phyloP scores from a whole-genome alignment of 2,329 filamentous ascomycete genomes.

The Alternaria triticimaculans region DNA sequence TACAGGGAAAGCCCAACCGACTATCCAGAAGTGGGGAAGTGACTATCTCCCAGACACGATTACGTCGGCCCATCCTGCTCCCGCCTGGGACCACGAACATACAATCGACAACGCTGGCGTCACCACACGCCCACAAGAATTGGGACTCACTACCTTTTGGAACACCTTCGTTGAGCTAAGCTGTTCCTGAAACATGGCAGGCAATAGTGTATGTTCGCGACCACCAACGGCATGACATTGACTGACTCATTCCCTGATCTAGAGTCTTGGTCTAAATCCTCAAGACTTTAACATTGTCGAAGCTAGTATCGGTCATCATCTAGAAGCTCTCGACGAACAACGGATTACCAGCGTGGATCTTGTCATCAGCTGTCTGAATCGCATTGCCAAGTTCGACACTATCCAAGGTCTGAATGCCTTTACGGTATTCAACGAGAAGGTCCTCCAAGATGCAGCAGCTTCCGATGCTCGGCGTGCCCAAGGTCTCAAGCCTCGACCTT shows the following conservation, averaged over 20 bases:
- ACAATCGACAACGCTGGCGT: neutral
- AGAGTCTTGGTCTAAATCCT: neutral
- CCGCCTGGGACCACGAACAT: neutral
- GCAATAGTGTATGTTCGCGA: neutral
- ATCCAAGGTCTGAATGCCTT: constrained; percentile 56
- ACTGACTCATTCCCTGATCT: neutral
- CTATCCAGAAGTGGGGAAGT: constrained; percentile 20
- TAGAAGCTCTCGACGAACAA: constrained; percentile 51
- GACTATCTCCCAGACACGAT: neutral
- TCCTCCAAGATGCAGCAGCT: constrained; percentile 56
- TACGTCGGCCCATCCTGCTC: neutral
- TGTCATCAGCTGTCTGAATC: constrained; percentile 54
- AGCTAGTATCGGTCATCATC: constrained; percentile 55
- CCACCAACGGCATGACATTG: neutral
- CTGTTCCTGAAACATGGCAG: neutral
- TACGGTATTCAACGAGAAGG: constrained; percentile 55
- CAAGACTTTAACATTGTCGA: constrained; percentile 51
- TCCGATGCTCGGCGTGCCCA: constrained; percentile 55
- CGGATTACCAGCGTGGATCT: constrained; percentile 55
- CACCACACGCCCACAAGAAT: neutral
- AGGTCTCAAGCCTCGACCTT: constrained; percentile 44
- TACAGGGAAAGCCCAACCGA: constrained; percentile 24
- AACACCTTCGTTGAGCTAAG: neutral
- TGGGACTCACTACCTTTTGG: neutral
- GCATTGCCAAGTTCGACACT: constrained; percentile 57